Evolutionary conservation across 768 basidiomycete species (phyloP), one percentile per base, ranked within the genome.

Genomic region (Termitomyces sp.): DNA sequence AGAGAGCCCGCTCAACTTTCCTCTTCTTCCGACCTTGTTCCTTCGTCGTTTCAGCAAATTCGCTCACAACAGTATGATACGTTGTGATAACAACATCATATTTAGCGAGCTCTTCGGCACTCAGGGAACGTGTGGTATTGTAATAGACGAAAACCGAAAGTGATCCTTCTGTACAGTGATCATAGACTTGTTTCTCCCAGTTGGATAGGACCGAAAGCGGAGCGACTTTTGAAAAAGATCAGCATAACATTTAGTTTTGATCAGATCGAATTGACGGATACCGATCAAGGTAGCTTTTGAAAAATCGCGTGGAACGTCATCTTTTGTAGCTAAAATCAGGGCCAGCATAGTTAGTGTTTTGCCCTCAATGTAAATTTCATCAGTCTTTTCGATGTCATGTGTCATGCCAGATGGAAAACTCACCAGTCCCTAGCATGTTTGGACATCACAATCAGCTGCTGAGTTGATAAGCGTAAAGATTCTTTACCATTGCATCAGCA

Each of bases 301-400:
- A 64, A 78, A 84, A 3, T 77, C 79, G 2, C 67, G 57, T 1
- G 84, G 77, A 13, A 79, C 61, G 45, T 94, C 88, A 10, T 76
- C 66, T 67, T 86, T 88, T 2, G 94, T 94, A 1, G 90, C 85
- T 28, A 94, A 70, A 41, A 94, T 79, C 16, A 97, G 76, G 5
- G 92, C 79, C 41, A 97, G 74, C 82, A 94, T 92, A 0, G 91
- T 93, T 43, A 97, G 74, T 0, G 95, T 97, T 77, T 96, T 97
- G 0, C 94, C 94, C 87, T 88, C 20, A 3, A 11, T 6, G 35
- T 59, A 7, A 43, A 47, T 49, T n/a, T 36, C 14, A 58, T 46
- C 30, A 45, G 30, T 9, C 5, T 6, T 20, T 41, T 55, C 13
- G 50, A 46, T 22, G 33, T 20, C 41, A 20, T 16, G 45, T 33